Base-by-base conservation (phyloP, 352 stramenopile genomes). In the Aphanomyces astaci region DNA sequence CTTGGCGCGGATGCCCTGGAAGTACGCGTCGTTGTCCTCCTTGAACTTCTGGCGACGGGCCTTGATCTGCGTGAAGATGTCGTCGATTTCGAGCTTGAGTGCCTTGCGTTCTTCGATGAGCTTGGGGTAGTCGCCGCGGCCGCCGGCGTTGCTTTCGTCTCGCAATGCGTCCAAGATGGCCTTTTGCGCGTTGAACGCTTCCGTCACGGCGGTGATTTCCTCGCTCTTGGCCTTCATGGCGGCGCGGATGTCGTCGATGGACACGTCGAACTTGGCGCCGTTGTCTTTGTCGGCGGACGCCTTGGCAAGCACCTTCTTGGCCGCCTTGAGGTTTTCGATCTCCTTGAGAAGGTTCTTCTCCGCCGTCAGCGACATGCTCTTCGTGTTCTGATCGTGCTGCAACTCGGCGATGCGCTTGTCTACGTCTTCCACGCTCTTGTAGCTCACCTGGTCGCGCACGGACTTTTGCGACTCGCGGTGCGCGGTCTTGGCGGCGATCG, bases 281-380 rank as follows among this genome's bases (percentile, higher is more conserved):
- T 86, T 73, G 30, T 80, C 81, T 48, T 97, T 79, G 57, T 97
- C 92, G 24, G 73, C 76, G 33, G 87, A 76, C 52, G 97, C 72
- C 59, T 89, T 86, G 65, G 80, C 77, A 32, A 97, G 83, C 64
- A 93, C 84, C 19, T 90, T 78, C 78, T 97, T 98, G 70, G 94
- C 92, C 28, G 79, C 64, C 71, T 97, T 81, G 30, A 98, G 72
- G 24, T 78, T 78, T 67, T 98, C 94, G 67, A 99, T 98, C 72
- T 99, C 94, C 78, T 98, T 98, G 73, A 99, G 94, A 30, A 99
- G 80, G 54, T 90, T 92, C 88, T 99, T 99, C 76, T 99, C 96
- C 56, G 98, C 96, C 27, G 82, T 88, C 4, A 99, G 76, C 63
- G 84, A 91, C 96, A 99, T 98, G 69, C 92, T 98, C 46, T 84